Conservation (phyloP, 805 yeast genomes). For the Myxozyma vanderwaltii region DNA sequence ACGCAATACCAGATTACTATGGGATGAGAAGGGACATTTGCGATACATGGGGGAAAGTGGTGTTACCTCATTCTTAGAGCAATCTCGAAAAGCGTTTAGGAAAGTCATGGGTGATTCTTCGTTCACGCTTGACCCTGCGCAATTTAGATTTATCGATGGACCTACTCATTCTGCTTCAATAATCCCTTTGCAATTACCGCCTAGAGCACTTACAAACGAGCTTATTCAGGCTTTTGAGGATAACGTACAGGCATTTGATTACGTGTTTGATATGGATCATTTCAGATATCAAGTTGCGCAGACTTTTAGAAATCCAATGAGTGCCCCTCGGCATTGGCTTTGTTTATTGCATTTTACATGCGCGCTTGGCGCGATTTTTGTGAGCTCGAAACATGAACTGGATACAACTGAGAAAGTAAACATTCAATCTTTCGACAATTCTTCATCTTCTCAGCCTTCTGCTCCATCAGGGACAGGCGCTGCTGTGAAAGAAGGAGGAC, state of each 20-base stretch:
- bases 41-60: conserved; percentile 51
- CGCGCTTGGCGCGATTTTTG: conserved; percentile 49
- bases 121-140: conserved; percentile 47
- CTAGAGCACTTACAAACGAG: conserved; percentile 40
- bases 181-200: conserved; percentile 41
- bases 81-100: conserved; percentile 46
- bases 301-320: conserved; percentile 43
- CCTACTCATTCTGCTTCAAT: conserved; percentile 39
- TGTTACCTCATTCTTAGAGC: conserved; percentile 48
- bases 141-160: conserved; percentile 45
- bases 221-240: conserved; percentile 43
- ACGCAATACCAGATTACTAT: conserved; percentile 41
- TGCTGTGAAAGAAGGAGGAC: background rate
- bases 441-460: conserved; percentile 3
- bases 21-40: conserved; percentile 46
- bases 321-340: conserved; percentile 38
- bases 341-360: conserved; percentile 47
- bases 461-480: background rate
- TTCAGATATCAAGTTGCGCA: conserved; percentile 41
- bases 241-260: conserved; percentile 48
- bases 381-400: conserved; percentile 39
- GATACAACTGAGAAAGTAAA: conserved; percentile 38
- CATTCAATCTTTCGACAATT: conserved; percentile 8
- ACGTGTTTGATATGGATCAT: conserved; percentile 46
- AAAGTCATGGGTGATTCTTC: conserved; percentile 42